Percentiles rank a stretch among this genome's conserved stretches.
Evolutionary conservation across 73 alveolate genomes (phyloP).

Genomic region (Stentor roeselii): DNA sequence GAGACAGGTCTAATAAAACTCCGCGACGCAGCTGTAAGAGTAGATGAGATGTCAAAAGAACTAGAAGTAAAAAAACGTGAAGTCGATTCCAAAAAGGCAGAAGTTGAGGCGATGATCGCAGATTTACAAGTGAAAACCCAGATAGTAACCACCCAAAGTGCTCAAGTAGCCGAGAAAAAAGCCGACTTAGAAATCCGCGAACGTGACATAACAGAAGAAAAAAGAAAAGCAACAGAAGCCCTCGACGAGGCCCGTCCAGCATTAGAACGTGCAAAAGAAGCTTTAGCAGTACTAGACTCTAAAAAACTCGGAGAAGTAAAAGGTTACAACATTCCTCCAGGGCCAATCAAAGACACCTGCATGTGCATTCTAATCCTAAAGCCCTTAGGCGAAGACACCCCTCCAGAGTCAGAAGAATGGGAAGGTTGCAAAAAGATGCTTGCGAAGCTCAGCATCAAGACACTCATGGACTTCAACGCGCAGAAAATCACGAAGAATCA

Average conservation of each 20-base stretch:
- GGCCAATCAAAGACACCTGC: slow-evolving; percentile 67
- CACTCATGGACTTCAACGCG: slow-evolving; percentile 30
- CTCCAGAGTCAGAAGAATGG: slow-evolving; percentile 74
- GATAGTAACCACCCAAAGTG: slow-evolving; percentile 64
- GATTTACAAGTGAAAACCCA: slow-evolving; percentile 70
- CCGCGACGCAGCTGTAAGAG: slow-evolving; percentile 90
- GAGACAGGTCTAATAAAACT: slow-evolving; percentile 92
- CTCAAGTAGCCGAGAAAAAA: slow-evolving; percentile 69
- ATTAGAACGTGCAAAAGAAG: slow-evolving; percentile 65
- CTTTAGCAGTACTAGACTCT: slow-evolving; percentile 45
- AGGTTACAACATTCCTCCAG: slow-evolving; percentile 65
- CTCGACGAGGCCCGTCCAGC: slow-evolving; percentile 76
- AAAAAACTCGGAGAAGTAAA: slow-evolving; percentile 60
- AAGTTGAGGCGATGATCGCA: slow-evolving; percentile 72
- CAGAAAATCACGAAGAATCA: slow-evolving; percentile 34
- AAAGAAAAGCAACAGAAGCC: slow-evolving; percentile 71
- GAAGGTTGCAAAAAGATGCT: slow-evolving; percentile 61
- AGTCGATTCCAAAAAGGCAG: slow-evolving; percentile 61
- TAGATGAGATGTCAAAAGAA: slow-evolving; percentile 75
- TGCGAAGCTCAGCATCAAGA: slow-evolving; percentile 46
- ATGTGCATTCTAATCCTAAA: slow-evolving; percentile 50
- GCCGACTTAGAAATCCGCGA: slow-evolving; percentile 57
- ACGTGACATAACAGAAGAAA: slow-evolving; percentile 56
- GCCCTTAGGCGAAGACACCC: slow-evolving; percentile 54
- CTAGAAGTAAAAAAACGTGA: slow-evolving; percentile 71